Evolutionary conservation across 768 basidiomycete genomes (phyloP).

Genomic region (Tricholoma hemisulphureum): DNA sequence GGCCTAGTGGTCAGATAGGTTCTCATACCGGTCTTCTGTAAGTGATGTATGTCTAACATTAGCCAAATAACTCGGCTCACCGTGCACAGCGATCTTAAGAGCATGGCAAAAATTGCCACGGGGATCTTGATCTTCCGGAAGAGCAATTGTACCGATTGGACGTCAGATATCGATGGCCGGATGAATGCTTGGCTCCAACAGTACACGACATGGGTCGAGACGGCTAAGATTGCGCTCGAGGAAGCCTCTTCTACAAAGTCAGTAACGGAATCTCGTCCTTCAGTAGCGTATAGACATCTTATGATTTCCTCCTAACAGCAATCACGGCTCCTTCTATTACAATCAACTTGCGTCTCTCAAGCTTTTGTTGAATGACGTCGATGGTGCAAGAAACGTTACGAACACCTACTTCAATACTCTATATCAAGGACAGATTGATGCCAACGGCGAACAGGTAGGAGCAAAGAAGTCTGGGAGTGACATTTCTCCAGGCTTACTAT

Average conservation of each 20-base stretch:
- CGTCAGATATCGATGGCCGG: slow-evolving; percentile 44
- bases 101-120: slow-evolving; percentile 52
- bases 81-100: slow-evolving; percentile 51
- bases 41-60: slow-evolving; percentile 21
- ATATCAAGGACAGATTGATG: slow-evolving; percentile 52
- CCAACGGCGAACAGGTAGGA: slow-evolving; percentile 56
- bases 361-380: slow-evolving; percentile 48
- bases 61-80: background rate
- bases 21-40: slow-evolving; percentile 56
- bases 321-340: slow-evolving; percentile 65
- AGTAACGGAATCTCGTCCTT: slow-evolving; percentile 11
- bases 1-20: slow-evolving; percentile 38
- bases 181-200: slow-evolving; percentile 51
- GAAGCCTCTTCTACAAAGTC: slow-evolving; percentile 52
- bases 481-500: background rate
- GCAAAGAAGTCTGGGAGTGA: background rate
- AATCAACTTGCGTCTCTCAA: slow-evolving; percentile 59
- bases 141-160: slow-evolving; percentile 52
- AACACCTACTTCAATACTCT: slow-evolving; percentile 49
- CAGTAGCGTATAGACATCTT: background rate
- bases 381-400: slow-evolving; percentile 46
- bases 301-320: slow-evolving; percentile 37
- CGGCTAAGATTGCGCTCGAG: slow-evolving; percentile 43
- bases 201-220: slow-evolving; percentile 58
- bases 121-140: slow-evolving; percentile 54